Evolutionary conservation across 148 eudicot genomes (phyloP), one percentile per base, ranked within the genome.

Genomic region (Chenopodium quinoa): DNA sequence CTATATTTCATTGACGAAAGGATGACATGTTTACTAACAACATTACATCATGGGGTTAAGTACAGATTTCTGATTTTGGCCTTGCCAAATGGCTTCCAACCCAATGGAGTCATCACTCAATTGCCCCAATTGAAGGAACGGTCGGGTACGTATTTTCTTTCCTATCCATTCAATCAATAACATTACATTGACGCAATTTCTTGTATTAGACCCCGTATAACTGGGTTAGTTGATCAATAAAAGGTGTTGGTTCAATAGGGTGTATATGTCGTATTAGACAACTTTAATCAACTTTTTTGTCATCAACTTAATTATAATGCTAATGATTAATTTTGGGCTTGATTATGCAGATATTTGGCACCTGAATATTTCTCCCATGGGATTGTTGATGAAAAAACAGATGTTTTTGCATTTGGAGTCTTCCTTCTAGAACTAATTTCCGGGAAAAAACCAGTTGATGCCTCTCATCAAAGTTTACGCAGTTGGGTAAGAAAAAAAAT

Each of bases 31-130:
- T 46, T 73, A 60, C 47, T 54, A 47, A 65, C 48, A 47, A 65
- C 48, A 23, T 20, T 4, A 47, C 50, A 54, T 66, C 76, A 31
- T 25, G 5, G 62, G 7, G 4, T 56, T 4, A 63, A 10, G 5
- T 54, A 23, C 84, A 96, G 97, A 96, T 96, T 83, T 93, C 97
- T 11, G 99, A 96, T 88, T 96, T 96, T 79, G 99, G 99, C 7
- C 86, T 96, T 32, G 99, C 99, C 75, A 96, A 93, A 88, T 96
- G 99, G 99, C 99, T 96, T 77, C 99, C 99, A 58, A 89, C 95
- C 7, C 92, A 96, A 66, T 96, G 97, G 99, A 92, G 89, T 76
- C 99, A 96, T 84, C 99, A 94, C 77, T 96, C 99, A 19, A 88
- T 96, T 69, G 91, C 85, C 85, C 97, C 99, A 79, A 96, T 96